A percentile compares a stretch with the other conserved stretches of the same genome.
Conservation (phyloP, 106 monocot species). For the Dactylorhiza incarnata region DNA sequence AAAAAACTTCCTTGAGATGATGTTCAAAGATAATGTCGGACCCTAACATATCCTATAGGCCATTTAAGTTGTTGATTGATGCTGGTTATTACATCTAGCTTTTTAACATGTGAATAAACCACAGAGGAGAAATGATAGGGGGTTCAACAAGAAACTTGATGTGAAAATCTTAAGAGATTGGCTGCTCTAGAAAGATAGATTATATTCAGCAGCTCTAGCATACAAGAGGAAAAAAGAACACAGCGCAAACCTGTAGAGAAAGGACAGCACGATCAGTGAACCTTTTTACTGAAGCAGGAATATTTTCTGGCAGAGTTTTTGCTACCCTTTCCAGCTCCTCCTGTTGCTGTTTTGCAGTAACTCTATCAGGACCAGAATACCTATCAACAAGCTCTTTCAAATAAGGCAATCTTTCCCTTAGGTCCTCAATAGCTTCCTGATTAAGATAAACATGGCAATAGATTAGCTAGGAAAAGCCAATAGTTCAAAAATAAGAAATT, state of each 20-base stretch:
- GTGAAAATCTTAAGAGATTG: constrained; percentile 1
- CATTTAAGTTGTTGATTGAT: not conserved
- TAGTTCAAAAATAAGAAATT: not conserved
- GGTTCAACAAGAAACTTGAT: not conserved
- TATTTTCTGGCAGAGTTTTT: constrained; percentile 63
- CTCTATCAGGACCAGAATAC: constrained; percentile 74
- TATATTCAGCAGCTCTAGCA: not conserved
- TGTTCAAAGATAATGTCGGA: not conserved
- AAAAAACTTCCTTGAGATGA: not conserved
- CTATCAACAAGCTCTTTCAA: constrained; percentile 70
- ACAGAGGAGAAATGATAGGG: not conserved
- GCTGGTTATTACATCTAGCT: not conserved
- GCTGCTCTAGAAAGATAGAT: not conserved
- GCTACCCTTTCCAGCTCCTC: constrained; percentile 79
- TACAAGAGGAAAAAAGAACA: not conserved
- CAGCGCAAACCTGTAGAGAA: constrained; percentile 63
- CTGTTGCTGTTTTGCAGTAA: constrained; percentile 86
- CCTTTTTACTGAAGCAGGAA: constrained; percentile 75
- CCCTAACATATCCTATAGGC: not conserved
- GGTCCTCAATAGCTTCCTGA: constrained; percentile 63
- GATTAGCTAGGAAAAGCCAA: not conserved
- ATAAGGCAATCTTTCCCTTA: constrained; percentile 45
- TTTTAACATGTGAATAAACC: not conserved
- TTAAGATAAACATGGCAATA: constrained; percentile 3
- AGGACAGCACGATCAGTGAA: constrained; percentile 81